A percentile compares a stretch with the other conserved stretches of the same genome.
phyloP scores from a whole-genome alignment of 805 yeast species.

The Priceomyces carsonii region DNA sequence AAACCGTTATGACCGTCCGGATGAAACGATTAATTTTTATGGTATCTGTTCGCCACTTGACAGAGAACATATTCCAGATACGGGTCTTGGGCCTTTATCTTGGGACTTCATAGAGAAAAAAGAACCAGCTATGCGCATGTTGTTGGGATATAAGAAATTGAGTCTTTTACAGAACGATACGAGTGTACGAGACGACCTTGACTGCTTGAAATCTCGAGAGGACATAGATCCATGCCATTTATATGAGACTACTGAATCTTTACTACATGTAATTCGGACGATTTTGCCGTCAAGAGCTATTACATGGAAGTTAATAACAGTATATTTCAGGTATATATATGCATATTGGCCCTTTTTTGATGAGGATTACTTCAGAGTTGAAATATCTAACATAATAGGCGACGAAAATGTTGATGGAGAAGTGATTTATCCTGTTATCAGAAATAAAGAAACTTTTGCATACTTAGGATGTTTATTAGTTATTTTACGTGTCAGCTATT shows the following conservation, averaged over 20 bases:
- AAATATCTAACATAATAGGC: conserved; percentile 39
- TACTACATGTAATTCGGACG: background rate
- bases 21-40: too few relatives aligned
- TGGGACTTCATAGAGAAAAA: background rate
- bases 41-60: too few relatives aligned
- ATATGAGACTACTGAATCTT: too few relatives aligned
- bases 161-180: background rate
- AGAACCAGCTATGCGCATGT: background rate
- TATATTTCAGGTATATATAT: conserved; percentile 56
- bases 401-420: conserved; percentile 24
- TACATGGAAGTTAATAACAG: background rate
- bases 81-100: background rate
- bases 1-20: too few relatives aligned
- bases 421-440: conserved; percentile 27
- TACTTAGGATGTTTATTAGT: conserved; percentile 40
- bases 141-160: background rate
- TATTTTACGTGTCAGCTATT: conserved; percentile 41
- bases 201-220: too few relatives aligned
- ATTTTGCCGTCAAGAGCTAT: background rate
- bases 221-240: too few relatives aligned
- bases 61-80: too few relatives aligned
- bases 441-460: conserved; percentile 41
- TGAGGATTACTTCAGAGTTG: conserved; percentile 49
- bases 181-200: background rate
- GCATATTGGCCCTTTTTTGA: conserved; percentile 64